These are phyloP conservation scores for Pseudocercospora vitis DNA, from an alignment of 2,329 filamentous ascomycete genomes.

Conservation along the genomic window DNA sequence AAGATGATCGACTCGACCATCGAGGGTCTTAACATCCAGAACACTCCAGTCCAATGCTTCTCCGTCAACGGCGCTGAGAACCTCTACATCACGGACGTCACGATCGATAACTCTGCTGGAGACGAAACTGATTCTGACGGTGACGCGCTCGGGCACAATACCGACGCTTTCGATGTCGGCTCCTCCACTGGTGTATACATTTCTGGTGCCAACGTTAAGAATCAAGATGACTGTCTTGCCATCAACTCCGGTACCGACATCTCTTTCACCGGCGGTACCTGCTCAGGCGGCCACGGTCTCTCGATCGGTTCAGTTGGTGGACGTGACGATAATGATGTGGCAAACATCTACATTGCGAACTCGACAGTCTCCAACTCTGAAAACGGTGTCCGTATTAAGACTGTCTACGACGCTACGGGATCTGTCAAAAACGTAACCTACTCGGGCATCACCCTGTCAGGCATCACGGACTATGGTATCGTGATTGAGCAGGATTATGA, in stretches of 20 bases:
- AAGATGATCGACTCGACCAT: constrained; percentile 43
- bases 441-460: constrained; percentile 52
- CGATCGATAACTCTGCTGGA: constrained; percentile 43
- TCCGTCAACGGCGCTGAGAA: constrained; percentile 38
- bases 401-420: constrained; percentile 52
- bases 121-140: constrained; percentile 40
- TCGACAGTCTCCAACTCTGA: constrained; percentile 53
- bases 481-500: constrained; percentile 61
- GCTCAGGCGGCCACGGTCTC: constrained; percentile 30
- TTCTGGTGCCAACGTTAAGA: constrained; percentile 33
- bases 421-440: constrained; percentile 56
- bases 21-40: constrained; percentile 43
- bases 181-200: constrained; percentile 34
- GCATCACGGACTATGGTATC: constrained; percentile 56
- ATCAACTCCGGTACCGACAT: constrained; percentile 34
- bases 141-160: constrained; percentile 42
- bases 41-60: constrained; percentile 46
- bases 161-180: constrained; percentile 41
- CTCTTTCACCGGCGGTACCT: constrained; percentile 29
- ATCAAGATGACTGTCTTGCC: constrained; percentile 39
- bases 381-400: constrained; percentile 61
- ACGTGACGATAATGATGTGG: constrained; percentile 54
- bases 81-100: constrained; percentile 41
- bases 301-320: constrained; percentile 50
- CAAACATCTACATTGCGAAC: constrained; percentile 53